Percentiles rank a stretch among this genome's conserved stretches.
Conservation (phyloP, 352 stramenopile species). For the Phytophthora nicotianae region DNA sequence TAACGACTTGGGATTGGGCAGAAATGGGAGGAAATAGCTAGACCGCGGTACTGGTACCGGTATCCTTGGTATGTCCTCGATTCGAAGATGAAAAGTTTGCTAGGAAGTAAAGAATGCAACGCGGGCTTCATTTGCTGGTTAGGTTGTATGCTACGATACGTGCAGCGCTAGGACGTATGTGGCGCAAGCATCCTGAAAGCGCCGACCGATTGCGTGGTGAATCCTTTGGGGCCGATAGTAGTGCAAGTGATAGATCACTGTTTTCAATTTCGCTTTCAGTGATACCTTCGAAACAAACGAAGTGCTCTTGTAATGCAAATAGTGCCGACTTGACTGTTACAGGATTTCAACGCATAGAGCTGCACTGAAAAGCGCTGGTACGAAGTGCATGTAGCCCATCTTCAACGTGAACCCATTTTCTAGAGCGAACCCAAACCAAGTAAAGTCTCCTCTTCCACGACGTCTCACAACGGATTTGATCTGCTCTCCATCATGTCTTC, state of each 20-base stretch:
- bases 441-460: slow-evolving; percentile 5
- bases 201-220: no score
- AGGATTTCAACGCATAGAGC: not conserved
- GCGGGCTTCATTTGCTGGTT: no score
- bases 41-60: not conserved
- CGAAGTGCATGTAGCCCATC: not conserved
- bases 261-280: no score
- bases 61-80: not conserved
- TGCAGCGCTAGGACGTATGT: no score
- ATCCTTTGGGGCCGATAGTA: no score
- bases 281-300: no score
- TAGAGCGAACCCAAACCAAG: slow-evolving; percentile 2
- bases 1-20: slow-evolving; percentile 29
- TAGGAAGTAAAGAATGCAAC: no score
- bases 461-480: slow-evolving; percentile 14
- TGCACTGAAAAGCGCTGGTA: not conserved
- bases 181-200: no score
- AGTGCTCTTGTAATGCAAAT: not conserved
- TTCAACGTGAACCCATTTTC: slow-evolving; percentile 25
- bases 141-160: no score
- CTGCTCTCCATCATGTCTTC: slow-evolving; percentile 5
- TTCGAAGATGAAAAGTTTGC: not conserved
- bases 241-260: no score
- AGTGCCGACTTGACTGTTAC: no score
- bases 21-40: not conserved